phyloP scores from a whole-genome alignment of 306 rosid species.

The barrel medic (Medicago truncatula) region DNA sequence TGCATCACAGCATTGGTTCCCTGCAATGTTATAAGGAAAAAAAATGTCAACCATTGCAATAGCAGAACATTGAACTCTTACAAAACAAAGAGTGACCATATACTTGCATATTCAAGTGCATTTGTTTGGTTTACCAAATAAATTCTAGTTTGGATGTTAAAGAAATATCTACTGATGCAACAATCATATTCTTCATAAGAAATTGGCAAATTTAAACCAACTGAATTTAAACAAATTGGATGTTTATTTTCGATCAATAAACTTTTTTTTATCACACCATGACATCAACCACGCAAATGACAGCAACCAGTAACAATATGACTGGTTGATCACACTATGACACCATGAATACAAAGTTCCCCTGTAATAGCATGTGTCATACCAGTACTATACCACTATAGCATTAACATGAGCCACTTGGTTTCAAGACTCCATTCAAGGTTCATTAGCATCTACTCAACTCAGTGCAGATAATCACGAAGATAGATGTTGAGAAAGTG shows the following conservation, averaged over 20 bases:
- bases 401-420: not conserved
- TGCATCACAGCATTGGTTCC: constrained; percentile 41
- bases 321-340: not conserved
- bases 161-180: not conserved
- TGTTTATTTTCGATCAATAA: not conserved
- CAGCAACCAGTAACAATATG: not conserved
- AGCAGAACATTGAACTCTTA: constrained; percentile 10
- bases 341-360: not conserved
- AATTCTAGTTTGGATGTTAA: not conserved
- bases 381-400: not conserved
- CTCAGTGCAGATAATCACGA: not conserved
- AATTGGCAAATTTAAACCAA: not conserved
- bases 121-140: not conserved
- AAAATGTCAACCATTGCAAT: constrained; percentile 13
- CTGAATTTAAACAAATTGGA: not conserved
- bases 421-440: not conserved
- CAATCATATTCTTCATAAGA: constrained; percentile 23
- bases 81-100: not conserved
- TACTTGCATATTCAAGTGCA: not conserved
- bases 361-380: not conserved
- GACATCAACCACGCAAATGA: not conserved
- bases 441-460: not conserved
- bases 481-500: not conserved
- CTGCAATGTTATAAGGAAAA: constrained; percentile 25
- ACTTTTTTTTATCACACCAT: not conserved